Percentiles rank a stretch among this genome's conserved stretches.
Evolutionary conservation across 108 stramenopile species (phyloP).

Genomic region (Fragilariopsis cylindrus): DNA sequence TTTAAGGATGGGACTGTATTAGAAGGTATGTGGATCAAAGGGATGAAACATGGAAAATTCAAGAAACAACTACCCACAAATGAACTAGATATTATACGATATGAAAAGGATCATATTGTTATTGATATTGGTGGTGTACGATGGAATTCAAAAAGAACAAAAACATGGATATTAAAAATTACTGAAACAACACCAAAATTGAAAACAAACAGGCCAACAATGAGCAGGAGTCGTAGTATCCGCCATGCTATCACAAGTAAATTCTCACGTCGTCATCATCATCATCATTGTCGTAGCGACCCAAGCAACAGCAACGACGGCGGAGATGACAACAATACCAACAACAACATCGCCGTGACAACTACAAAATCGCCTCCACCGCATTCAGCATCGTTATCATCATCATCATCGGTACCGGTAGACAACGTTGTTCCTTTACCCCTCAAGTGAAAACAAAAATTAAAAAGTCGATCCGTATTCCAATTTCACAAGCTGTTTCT

Average conservation of each 20-base stretch:
- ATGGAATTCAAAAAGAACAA: constrained; percentile 62
- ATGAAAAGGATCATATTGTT: constrained; percentile 47
- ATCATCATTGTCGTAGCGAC: not conserved
- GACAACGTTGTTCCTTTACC: constrained; percentile 1
- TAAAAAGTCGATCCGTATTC: constrained; percentile 20
- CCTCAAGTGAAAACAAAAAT: not conserved
- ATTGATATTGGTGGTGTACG: constrained; percentile 49
- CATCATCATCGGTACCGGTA: not conserved
- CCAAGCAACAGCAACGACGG: not conserved
- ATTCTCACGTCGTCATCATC: not conserved
- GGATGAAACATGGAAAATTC: constrained; percentile 54
- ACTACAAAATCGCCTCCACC: not conserved
- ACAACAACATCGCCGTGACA: not conserved
- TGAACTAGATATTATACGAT: constrained; percentile 58
- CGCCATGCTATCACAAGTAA: not conserved
- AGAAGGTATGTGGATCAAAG: constrained; percentile 57
- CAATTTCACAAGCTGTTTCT: constrained; percentile 26
- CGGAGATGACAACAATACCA: not conserved
- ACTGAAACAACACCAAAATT: not conserved
- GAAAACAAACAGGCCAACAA: not conserved
- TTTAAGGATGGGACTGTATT: constrained; percentile 50
- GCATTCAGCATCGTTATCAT: not conserved
- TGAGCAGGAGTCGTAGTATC: not conserved
- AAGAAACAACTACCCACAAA: constrained; percentile 61
- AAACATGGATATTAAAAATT: constrained; percentile 48